Evolutionary conservation across 495 filamentous ascomycete genomes (phyloP), one percentile per base, ranked within the genome.

Genomic region (Neurospora discreta): DNA sequence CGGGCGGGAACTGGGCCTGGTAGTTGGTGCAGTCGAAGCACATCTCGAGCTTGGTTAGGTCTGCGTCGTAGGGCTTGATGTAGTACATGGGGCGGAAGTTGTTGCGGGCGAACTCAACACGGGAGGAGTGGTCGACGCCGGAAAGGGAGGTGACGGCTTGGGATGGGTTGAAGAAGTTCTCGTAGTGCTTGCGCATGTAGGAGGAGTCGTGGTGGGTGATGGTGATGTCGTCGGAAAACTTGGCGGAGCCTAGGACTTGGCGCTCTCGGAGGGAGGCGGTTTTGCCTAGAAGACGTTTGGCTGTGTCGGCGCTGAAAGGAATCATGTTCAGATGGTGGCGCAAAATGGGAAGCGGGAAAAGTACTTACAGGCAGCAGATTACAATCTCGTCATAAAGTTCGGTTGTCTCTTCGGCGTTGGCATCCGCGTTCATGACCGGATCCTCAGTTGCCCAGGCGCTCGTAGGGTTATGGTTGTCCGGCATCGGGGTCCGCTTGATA

Each of bases 11-110:
- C 79, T 96, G 92, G 72, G 90, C 85, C 77, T 96, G 92, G 81
- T 96, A 96, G 75, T 93, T 91, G 20, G 89, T 91, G 80, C 90
- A 92, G 78, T 95, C 91, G 79, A 95, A 96, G 73, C 87, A 90
- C 92, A 96, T 94, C 75, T 96, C 92, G 10, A 96, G 90, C 74
- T 92, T 91, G 15, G 84, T 82, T 13, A 84, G 85, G 74, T 91
- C 89, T 15, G 85, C 75, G 11, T 81, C 75, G 77, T 93, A 93
- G 16, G 84, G 87, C 70, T 93, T 91, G 72, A 89, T 94, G 79
- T 88, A 90, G 81, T 95, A 95, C 92, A 95, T 95, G 18, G 92
- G 91, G 20, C 87, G 84, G 78, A 90, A 95, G 26, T 52, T 44
- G 44, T 26, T 39, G 75, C 68, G 69, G 39, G 81, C 79, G 40